Percentiles rank a stretch among this genome's conserved stretches.
These are phyloP conservation scores for Lenwebbia sp. DNA, from an alignment of 345 rosid species.

Conservation along the genomic window DNA sequence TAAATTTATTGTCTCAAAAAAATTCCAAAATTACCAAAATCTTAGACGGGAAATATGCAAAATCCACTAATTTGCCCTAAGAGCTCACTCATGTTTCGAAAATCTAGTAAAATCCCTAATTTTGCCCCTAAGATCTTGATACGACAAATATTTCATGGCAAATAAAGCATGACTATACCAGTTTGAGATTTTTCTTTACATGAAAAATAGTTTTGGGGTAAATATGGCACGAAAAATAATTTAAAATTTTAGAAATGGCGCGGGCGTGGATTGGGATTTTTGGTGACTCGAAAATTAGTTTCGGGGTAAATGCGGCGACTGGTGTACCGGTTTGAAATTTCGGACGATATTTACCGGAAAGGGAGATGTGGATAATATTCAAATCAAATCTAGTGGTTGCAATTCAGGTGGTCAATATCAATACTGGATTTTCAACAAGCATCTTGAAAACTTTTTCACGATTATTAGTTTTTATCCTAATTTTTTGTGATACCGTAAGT, in stretches of 20 bases:
- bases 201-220: too few species aligned
- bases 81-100: not conserved
- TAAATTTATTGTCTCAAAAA: not conserved
- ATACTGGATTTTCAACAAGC: not conserved
- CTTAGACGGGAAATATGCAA: not conserved
- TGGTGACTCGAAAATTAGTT: too few species aligned
- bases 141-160: not conserved
- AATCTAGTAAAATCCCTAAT: not conserved
- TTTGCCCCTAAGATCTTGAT: not conserved
- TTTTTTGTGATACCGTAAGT: not conserved
- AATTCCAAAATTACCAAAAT: not conserved
- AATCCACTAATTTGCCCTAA: not conserved
- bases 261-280: too few species aligned
- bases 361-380: not conserved
- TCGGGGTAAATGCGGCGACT: too few species aligned
- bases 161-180: rapidly evolving
- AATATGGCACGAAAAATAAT: too few species aligned
- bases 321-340: not conserved
- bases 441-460: not conserved
- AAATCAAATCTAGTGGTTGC: not conserved
- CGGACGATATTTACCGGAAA: rapidly evolving
- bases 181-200: too few species aligned
- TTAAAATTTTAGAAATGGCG: too few species aligned
- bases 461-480: not conserved
- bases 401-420: not conserved